Base-by-base conservation (phyloP, 2,329 filamentous ascomycete species). In the Botrytis galanthina region DNA sequence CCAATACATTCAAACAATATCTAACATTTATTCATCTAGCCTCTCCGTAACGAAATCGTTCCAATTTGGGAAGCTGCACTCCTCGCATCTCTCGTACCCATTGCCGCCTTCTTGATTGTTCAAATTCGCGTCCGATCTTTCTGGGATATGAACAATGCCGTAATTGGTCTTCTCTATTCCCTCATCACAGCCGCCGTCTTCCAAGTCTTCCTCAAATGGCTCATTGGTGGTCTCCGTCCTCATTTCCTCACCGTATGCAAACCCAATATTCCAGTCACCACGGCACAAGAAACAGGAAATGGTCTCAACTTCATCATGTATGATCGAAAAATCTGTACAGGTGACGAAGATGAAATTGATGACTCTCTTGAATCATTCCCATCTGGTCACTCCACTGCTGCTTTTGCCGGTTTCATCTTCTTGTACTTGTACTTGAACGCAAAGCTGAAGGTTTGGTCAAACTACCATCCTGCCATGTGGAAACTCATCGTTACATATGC, bases 341-440 rank as follows among this genome's bases (percentile, higher is more conserved):
- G 91, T 12, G 87, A 93, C 78, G 77, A 82, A 29, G 83, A 86
- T 16, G 82, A 90, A 78, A 92, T 93, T 82, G 87, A 93, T 79
- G 91, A 93, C 80, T 86, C 86, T 2, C 85, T 94, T 0, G 90
- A 93, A 79, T 91, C 89, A 0, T 91, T 94, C 81, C 92, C 92
- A 0, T 91, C 88, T 1, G 92, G 92, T 1, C 92, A 94, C 81
- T 90, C 90, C 8, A 92, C 91, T 0, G 91, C 91, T 1, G 91
- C 91, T 0, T 93, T 93, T 74, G 90, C 90, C 0, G 91, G 91
- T 8, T 91, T 93, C 77, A 86, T 92, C 35, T 94, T 88, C 79
- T 83, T 94, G 4, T 91, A 87, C 77, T 84, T 94, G 1, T 94
- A 93, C 83, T 87, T 94, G 62, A 94, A 94, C 81, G 92, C 90